Evolutionary conservation across 2,329 filamentous ascomycete genomes (phyloP).

Genomic region (Chalaropsis ovoidea): DNA sequence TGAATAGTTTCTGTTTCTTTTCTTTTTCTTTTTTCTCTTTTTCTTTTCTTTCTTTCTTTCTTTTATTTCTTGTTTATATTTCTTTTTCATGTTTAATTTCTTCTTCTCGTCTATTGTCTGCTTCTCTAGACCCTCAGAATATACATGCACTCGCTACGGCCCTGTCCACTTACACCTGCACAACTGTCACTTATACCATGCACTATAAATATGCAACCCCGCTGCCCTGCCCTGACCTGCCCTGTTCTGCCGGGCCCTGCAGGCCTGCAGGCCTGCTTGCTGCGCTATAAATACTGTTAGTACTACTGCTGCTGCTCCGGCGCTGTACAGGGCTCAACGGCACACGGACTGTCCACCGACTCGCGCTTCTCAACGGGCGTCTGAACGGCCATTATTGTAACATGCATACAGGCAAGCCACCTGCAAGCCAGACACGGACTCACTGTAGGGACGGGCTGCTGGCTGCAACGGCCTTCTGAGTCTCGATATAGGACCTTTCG

Average conservation of each 20-base stretch:
- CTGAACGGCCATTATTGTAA: slow-evolving; percentile 2
- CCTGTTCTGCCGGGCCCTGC: neutral
- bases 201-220: neutral
- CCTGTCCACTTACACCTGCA: neutral
- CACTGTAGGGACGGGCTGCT: slow-evolving; percentile 1
- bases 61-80: neutral
- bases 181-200: neutral
- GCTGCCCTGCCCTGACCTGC: neutral
- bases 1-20: neutral
- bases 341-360: neutral
- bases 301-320: neutral
- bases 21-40: neutral
- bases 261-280: neutral
- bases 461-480: neutral
- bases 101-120: neutral
- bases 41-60: neutral
- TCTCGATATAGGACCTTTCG: neutral
- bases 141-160: no score
- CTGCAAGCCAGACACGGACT: slow-evolving; percentile 6
- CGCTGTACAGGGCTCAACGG: neutral
- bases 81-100: no score
- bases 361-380: slow-evolving; percentile 6
- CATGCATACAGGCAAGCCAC: slow-evolving; percentile 8
- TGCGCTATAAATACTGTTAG: slow-evolving; percentile 7
- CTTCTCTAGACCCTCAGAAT: neutral